A percentile compares a stretch with the other conserved stretches of the same genome.
These are phyloP conservation scores for Trichoderma koningii DNA, from an alignment of 2,329 filamentous ascomycete genomes.

Conservation along the genomic window DNA sequence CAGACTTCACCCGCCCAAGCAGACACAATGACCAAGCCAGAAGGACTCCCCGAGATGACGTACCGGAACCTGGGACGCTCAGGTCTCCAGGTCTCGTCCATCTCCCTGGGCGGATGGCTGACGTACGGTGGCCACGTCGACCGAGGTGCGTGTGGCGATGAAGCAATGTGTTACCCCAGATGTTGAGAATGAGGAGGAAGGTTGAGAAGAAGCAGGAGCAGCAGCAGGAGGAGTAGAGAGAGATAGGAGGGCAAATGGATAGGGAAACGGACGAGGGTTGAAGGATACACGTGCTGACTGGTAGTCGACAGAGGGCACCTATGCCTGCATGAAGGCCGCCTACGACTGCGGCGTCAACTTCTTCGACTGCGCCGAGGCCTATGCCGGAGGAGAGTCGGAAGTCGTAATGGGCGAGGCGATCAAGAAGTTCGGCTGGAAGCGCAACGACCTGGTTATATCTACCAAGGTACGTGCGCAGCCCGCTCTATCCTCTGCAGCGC, in stretches of 20 bases:
- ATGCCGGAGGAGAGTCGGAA: slow-evolving; percentile 62
- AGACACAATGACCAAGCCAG: slow-evolving; percentile 44
- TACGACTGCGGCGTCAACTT: slow-evolving; percentile 64
- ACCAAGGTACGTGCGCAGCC: slow-evolving; percentile 51
- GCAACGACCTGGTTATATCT: slow-evolving; percentile 61
- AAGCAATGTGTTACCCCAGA: no score
- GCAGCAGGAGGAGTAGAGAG: neutral
- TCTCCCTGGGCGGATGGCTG: slow-evolving; percentile 71
- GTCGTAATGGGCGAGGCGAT: slow-evolving; percentile 63
- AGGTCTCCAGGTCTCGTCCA: slow-evolving; percentile 72
- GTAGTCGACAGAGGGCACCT: slow-evolving; percentile 40
- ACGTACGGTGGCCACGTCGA: slow-evolving; percentile 75
- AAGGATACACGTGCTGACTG: neutral
- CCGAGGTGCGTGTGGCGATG: slow-evolving; percentile 50
- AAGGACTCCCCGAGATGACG: slow-evolving; percentile 59
- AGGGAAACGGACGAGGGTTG: neutral
- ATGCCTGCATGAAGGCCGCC: slow-evolving; percentile 62
- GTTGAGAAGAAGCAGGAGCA: neutral
- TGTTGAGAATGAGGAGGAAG: neutral
- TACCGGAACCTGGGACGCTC: slow-evolving; percentile 72
- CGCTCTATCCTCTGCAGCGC: neutral
- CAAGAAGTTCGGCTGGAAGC: slow-evolving; percentile 61
- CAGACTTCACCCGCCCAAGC: neutral
- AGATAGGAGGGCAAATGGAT: neutral
- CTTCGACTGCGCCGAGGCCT: slow-evolving; percentile 62